phyloP scores from a whole-genome alignment of 106 monocot genomes.

The Gastrodia elata region DNA sequence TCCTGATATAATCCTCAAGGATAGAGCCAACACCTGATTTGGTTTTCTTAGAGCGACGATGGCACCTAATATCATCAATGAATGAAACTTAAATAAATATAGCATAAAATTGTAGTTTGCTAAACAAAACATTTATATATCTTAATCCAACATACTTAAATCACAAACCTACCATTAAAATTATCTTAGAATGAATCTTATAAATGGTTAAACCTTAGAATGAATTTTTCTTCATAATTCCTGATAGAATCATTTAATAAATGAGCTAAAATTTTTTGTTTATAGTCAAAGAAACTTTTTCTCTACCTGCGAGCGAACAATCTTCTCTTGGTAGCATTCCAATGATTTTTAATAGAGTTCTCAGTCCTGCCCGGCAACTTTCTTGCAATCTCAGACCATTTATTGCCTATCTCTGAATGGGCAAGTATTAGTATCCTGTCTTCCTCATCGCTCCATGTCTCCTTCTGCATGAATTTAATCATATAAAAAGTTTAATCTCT shows the following conservation, averaged over 20 bases:
- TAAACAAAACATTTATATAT: too few species aligned
- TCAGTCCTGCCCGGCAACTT: conserved; percentile 78
- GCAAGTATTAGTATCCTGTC: conserved; percentile 60
- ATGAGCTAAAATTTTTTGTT: neutral
- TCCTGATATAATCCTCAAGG: conserved; percentile 70
- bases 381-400: conserved; percentile 90
- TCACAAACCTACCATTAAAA: too few species aligned
- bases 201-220: too few species aligned
- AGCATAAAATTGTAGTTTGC: too few species aligned
- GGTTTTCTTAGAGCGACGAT: conserved; percentile 16
- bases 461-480: conserved; percentile 42
- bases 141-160: too few species aligned
- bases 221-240: too few species aligned
- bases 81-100: neutral
- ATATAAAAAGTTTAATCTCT: neutral
- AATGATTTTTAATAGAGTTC: conserved; percentile 95
- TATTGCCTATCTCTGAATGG: conserved; percentile 69
- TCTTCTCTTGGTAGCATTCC: conserved; percentile 85
- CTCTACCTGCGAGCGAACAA: conserved; percentile 30
- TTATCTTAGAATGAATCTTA: too few species aligned
- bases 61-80: neutral
- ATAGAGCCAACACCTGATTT: conserved; percentile 30
- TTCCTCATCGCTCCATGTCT: conserved; percentile 76
- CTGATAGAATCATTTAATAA: too few species aligned
- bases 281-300: neutral